Conservation (phyloP, 2,329 filamentous ascomycete genomes). For the Cryphonectria parasitica region DNA sequence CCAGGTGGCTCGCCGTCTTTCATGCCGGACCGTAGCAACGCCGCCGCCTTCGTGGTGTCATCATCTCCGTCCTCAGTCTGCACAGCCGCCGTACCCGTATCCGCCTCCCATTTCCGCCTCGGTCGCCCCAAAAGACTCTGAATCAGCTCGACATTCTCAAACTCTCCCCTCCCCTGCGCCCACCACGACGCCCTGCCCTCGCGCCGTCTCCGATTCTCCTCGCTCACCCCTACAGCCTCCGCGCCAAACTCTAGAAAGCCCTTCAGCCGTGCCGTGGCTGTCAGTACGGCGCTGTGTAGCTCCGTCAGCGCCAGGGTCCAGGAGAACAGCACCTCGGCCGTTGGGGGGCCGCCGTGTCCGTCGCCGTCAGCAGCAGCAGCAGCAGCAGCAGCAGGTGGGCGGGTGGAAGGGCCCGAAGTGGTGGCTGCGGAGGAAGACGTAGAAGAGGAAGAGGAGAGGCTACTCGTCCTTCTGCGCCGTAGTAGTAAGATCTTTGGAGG, state of each 20-base stretch:
- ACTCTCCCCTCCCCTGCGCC: conserved; percentile 25
- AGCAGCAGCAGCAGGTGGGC: neutral
- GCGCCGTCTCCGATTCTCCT: conserved; percentile 22
- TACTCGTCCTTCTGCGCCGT: neutral
- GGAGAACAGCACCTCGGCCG: conserved; percentile 25
- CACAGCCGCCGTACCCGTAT: too few relatives aligned
- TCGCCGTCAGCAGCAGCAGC: neutral
- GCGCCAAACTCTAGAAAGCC: conserved; percentile 22
- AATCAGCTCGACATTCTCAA: conserved; percentile 28
- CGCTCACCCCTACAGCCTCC: conserved; percentile 24
- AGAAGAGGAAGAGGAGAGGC: neutral
- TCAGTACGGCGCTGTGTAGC: conserved; percentile 24
- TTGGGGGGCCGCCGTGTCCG: neutral
- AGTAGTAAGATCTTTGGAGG: conserved; percentile 7
- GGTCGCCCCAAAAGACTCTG: conserved; percentile 24
- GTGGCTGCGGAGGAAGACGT: neutral
- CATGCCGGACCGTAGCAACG: neutral
- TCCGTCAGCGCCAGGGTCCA: conserved; percentile 28
- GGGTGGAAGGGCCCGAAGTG: neutral
- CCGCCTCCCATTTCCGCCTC: neutral
- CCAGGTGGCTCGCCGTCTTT: neutral
- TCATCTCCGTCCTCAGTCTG: neutral
- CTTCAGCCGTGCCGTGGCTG: conserved; percentile 20
- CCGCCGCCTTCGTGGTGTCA: neutral
- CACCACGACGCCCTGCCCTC: conserved; percentile 25